Evolutionary conservation across 352 stramenopile genomes (phyloP).

Genomic region (Globisporangium cederbergense): DNA sequence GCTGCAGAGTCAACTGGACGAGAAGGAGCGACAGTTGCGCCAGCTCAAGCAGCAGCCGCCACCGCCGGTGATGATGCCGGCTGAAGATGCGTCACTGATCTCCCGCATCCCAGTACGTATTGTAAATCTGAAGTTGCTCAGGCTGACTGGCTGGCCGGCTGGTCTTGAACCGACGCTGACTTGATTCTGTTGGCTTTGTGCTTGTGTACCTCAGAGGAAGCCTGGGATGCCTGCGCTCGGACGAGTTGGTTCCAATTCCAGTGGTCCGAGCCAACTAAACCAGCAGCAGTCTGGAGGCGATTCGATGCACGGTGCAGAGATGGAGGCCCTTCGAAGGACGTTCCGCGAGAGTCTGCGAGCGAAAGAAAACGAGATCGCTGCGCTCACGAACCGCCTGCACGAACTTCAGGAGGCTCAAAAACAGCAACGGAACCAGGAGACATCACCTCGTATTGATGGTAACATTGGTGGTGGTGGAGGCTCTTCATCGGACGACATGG

Average conservation of each 20-base stretch:
- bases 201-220: slow-evolving; percentile 22
- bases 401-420: slow-evolving; percentile 13
- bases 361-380: slow-evolving; percentile 64
- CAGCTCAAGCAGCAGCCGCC: slow-evolving; percentile 13
- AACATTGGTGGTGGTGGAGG: no score
- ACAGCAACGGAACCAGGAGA: background rate
- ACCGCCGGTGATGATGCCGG: background rate
- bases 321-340: slow-evolving; percentile 41
- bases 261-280: background rate
- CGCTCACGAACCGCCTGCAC: slow-evolving; percentile 38
- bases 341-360: slow-evolving; percentile 49
- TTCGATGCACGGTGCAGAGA: slow-evolving; percentile 24
- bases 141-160: no score
- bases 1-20: slow-evolving; percentile 54
- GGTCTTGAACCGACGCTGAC: background rate
- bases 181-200: background rate
- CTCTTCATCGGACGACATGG: slow-evolving; percentile 8
- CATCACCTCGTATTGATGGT: background rate
- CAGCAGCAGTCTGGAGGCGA: slow-evolving; percentile 21
- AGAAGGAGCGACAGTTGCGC: slow-evolving; percentile 50
- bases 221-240: slow-evolving; percentile 16
- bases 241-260: background rate
- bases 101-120: slow-evolving; percentile 36
- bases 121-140: no score
- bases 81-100: background rate